Evolutionary conservation across 2,329 filamentous ascomycete genomes (phyloP), one percentile per base, ranked within the genome.

Genomic region (Dactylellina sp.): DNA sequence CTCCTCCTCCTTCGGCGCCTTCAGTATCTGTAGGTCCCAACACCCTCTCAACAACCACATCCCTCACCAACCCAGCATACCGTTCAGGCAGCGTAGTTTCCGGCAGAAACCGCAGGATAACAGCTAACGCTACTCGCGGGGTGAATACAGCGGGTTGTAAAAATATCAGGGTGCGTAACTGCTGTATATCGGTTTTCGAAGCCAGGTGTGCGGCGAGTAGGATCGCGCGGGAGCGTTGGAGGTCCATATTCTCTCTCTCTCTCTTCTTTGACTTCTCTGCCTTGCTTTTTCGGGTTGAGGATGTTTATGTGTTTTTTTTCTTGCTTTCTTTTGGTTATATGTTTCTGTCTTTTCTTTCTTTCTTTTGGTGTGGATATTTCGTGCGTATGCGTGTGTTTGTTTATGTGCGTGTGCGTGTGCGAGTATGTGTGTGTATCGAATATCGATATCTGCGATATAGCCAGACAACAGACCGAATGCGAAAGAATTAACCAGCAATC

Each of bases 51-150:
- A 22, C 49, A 7, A 76, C 42, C 3, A 76, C 37, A 20, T 55
- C 61, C 25, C 65, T 62, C n/a, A 78, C 50, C 22, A 78, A 24
- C n/a, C 60, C 63, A 3, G 53, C 55, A 40, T 79, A 78, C n/a
- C 42, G 16, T 1, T 35, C 52, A 14, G 75, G 76, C 9, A 55
- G 20, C 0, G 28, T 18, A 46, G 86, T 89, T 80, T 94, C 91
- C 24, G 92, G 92, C 0, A 96, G 84, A 79, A 89, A 91, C 18
- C 89, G 91, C 49, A 96, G 85, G 20, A 96, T 82, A 60, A 95
- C 88, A 47, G 89, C 88, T 68, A 95, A 84, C 22, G 91, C 80
- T 12, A 92, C 82, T 65, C 90, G 87, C 47, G 86, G 85, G 25
- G 85, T 84, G 62, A 95, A 83, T 39, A 89, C 84, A 62, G 85